Conservation (phyloP, 805 yeast species). For the Sugiyamaella floridensis region DNA sequence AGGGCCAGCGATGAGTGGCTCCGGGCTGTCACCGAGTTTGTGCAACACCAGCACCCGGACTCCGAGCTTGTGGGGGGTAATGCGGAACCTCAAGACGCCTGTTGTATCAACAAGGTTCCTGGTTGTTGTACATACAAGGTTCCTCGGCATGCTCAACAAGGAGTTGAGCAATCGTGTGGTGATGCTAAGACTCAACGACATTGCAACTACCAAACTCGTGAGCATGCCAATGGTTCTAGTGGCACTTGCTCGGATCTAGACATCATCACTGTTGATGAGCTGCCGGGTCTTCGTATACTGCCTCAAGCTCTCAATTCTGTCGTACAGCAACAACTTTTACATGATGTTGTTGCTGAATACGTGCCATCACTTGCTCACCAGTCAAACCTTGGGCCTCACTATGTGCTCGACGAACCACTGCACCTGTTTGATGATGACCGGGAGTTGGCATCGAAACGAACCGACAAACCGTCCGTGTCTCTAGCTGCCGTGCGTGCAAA, state of each 20-base stretch:
- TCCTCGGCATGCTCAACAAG: too few species aligned
- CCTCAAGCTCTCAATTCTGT: conserved; percentile 20
- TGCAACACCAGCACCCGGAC: too few species aligned
- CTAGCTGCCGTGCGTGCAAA: conserved; percentile 17
- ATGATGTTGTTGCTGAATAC: conserved; percentile 28
- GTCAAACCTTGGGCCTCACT: conserved; percentile 28
- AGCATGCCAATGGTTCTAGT: background rate
- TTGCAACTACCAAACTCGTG: too few species aligned
- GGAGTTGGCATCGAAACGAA: conserved; percentile 3
- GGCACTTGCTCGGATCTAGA: background rate
- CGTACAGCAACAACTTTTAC: conserved; percentile 27
- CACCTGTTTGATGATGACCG: conserved; percentile 20
- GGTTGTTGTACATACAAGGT: too few species aligned
- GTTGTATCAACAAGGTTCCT: too few species aligned
- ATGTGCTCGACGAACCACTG: conserved; percentile 28
- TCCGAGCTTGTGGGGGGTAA: too few species aligned
- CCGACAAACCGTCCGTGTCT: conserved; percentile 15
- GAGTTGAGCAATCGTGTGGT: too few species aligned
- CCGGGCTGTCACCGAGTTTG: too few species aligned
- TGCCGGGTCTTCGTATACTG: conserved; percentile 33
- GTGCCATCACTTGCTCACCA: conserved; percentile 29
- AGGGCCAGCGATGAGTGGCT: too few species aligned
- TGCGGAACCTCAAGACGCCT: too few species aligned
- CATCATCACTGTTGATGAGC: conserved; percentile 20
- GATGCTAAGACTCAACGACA: too few species aligned